Evolutionary conservation across 2,329 filamentous ascomycete genomes (phyloP).

Genomic region (Neobulgaria alba): DNA sequence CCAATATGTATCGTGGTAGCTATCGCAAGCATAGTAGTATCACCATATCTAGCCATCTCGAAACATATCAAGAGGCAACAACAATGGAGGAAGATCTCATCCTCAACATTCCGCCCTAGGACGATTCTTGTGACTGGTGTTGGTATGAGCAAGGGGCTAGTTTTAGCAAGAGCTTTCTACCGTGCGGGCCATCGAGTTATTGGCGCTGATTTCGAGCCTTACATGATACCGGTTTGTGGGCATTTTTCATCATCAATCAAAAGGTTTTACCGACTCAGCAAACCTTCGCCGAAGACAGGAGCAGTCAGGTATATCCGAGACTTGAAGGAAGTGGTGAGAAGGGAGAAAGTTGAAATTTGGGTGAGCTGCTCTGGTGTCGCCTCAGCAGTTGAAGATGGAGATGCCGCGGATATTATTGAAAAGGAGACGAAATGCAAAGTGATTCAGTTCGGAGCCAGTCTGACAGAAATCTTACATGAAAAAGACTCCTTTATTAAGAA

Average conservation of each 20-base stretch:
- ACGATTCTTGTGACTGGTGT: conserved; percentile 67
- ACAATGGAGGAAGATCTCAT: conserved; percentile 18
- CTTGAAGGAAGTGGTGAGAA: conserved; percentile 48
- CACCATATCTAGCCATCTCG: conserved; percentile 9
- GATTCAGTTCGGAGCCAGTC: conserved; percentile 51
- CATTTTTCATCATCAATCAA: conserved; percentile 16
- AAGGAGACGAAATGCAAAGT: conserved; percentile 48
- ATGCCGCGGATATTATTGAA: conserved; percentile 54
- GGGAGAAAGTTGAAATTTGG: conserved; percentile 61
- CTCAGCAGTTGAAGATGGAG: conserved; percentile 56
- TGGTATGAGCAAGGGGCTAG: conserved; percentile 62
- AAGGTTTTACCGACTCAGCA: conserved; percentile 30
- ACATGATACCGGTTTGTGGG: conserved; percentile 15
- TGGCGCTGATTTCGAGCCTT: conserved; percentile 53
- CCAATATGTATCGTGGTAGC: conserved; percentile 19
- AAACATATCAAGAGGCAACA: conserved; percentile 12
- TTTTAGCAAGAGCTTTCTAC: conserved; percentile 46
- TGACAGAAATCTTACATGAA: conserved; percentile 51
- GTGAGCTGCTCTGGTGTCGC: conserved; percentile 64
- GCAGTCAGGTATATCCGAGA: conserved; percentile 44
- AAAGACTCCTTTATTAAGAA: conserved; percentile 58
- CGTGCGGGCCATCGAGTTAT: conserved; percentile 58
- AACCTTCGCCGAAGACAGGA: conserved; percentile 6
- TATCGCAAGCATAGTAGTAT: conserved; percentile 8
- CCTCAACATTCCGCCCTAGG: conserved; percentile 17